Conservation (phyloP, 148 eudicot genomes). For the Dianthus caryophyllus region DNA sequence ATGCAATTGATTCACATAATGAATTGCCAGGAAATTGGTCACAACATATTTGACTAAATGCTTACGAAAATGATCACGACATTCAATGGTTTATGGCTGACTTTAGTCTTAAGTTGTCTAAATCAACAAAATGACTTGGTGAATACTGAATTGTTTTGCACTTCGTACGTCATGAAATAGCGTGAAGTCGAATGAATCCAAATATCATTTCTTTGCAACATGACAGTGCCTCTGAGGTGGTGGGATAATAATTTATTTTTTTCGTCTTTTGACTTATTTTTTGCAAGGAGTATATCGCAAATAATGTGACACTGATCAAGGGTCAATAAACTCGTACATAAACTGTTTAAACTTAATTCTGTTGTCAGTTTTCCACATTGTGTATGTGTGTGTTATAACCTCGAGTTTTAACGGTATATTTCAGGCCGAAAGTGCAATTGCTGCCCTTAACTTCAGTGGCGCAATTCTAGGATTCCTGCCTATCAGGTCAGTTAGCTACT, state of each 20-base stretch:
- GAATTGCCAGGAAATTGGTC: no score
- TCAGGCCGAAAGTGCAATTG: conserved; percentile 75
- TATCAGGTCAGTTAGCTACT: conserved; percentile 37
- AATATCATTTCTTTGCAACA: no score
- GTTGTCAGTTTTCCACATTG: background rate
- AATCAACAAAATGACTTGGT: no score
- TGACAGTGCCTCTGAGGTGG: no score
- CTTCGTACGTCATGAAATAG: no score
- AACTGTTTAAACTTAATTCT: background rate
- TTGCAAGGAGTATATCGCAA: background rate
- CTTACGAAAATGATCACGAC: background rate
- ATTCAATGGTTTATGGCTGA: background rate
- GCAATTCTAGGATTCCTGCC: conserved; percentile 55
- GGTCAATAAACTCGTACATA: background rate
- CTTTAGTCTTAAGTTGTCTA: no score
- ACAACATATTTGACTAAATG: no score
- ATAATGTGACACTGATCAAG: background rate
- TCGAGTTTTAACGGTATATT: conserved; percentile 12
- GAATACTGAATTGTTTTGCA: no score
- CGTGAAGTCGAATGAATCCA: no score
- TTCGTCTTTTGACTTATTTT: background rate
- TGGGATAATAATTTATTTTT: background rate
- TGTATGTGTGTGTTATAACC: background rate
- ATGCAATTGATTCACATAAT: background rate
- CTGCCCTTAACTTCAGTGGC: conserved; percentile 67